These are phyloP conservation scores for Diutina sp. DNA, from an alignment of 1,139 yeast species.

Conservation along the genomic window DNA sequence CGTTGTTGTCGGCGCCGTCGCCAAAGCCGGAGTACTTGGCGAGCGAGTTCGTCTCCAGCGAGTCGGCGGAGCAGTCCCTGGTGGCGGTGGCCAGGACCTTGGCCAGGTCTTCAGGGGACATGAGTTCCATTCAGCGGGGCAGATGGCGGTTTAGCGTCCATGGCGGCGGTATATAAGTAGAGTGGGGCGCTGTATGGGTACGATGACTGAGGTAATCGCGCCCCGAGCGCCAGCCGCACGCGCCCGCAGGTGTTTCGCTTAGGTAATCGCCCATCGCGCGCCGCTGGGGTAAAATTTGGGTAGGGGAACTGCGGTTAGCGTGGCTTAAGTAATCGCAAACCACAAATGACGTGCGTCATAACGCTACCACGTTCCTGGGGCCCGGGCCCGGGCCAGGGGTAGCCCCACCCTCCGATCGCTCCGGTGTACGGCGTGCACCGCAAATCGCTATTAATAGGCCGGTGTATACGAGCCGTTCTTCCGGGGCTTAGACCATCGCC, in stretches of 20 bases:
- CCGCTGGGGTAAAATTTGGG: background rate
- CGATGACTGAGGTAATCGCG: background rate
- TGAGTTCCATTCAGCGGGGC: background rate
- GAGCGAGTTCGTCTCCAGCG: slow-evolving; percentile 1
- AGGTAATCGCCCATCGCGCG: background rate
- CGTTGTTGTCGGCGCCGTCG: slow-evolving; percentile 9
- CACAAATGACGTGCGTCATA: background rate
- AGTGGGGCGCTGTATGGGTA: background rate
- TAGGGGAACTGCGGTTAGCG: background rate
- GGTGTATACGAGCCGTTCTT: no score
- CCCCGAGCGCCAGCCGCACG: background rate
- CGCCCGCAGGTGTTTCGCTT: background rate
- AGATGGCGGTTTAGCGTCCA: background rate
- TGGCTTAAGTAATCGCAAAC: background rate
- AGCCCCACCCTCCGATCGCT: no score
- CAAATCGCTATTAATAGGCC: no score
- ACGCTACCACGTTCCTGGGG: background rate
- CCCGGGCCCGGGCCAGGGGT: no score
- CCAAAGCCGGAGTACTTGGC: slow-evolving; percentile 25
- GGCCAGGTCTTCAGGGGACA: background rate
- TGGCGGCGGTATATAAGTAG: background rate
- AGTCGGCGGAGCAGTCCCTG: background rate
- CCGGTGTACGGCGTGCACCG: no score
- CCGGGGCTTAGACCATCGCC: no score
- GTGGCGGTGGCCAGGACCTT: background rate